These are phyloP conservation scores for Naegleria fowleri DNA, from an alignment of 208 protist species.

Conservation along the genomic window DNA sequence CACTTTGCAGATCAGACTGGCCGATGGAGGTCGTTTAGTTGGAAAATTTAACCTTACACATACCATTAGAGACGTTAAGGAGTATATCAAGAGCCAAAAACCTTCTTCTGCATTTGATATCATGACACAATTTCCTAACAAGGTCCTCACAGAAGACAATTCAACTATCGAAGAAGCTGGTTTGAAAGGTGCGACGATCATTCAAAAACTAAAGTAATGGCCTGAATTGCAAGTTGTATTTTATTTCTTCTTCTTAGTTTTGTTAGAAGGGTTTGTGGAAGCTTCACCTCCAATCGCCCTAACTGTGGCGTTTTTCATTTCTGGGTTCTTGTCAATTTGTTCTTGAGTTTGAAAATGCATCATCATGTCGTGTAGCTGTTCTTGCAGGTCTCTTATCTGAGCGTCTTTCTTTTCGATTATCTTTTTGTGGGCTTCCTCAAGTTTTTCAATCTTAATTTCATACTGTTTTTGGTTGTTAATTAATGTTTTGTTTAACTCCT, in stretches of 20 bases:
- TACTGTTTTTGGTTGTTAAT: conserved; percentile 12
- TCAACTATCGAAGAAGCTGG: conserved; percentile 21
- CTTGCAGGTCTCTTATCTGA: background rate
- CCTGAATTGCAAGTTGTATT: background rate
- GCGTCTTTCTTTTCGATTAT: background rate
- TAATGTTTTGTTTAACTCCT: background rate
- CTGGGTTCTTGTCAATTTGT: background rate
- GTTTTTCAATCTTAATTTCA: conserved; percentile 4
- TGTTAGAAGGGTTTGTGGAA: background rate
- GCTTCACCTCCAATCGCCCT: background rate
- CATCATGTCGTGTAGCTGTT: conserved; percentile 7
- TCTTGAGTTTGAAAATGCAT: background rate
- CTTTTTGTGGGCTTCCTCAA: background rate
- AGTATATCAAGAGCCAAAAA: background rate
- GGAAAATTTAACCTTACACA: conserved; percentile 32
- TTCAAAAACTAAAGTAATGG: conserved; percentile 20
- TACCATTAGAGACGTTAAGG: background rate
- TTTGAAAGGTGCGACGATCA: background rate
- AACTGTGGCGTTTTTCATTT: background rate
- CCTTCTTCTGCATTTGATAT: background rate
- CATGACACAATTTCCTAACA: conserved; percentile 20
- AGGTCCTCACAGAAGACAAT: conserved; percentile 4
- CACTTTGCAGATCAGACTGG: conserved; percentile 8
- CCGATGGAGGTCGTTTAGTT: conserved; percentile 9
- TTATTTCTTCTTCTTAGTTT: background rate